phyloP scores from a whole-genome alignment of 1,284 basidiomycete species.

The Apiotrichum akiyoshidainum region DNA sequence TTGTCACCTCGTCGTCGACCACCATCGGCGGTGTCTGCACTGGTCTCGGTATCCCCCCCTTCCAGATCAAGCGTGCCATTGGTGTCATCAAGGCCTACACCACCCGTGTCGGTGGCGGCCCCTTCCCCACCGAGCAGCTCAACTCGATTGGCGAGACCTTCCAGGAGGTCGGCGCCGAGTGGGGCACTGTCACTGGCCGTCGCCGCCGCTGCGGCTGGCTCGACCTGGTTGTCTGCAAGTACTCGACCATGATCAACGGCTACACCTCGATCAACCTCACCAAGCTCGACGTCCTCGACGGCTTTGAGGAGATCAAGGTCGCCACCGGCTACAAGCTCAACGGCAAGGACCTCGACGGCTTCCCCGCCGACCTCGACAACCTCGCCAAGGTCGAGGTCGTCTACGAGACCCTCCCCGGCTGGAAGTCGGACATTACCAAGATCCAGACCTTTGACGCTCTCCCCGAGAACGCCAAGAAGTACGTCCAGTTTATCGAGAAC shows the following conservation, averaged over 20 bases:
- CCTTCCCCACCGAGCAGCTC: constrained; percentile 94
- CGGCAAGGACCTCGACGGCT: constrained; percentile 73
- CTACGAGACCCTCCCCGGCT: constrained; percentile 89
- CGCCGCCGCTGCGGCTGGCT: constrained; percentile 94
- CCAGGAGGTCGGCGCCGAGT: constrained; percentile 91
- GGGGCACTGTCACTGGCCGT: constrained; percentile 87
- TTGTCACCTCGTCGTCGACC: constrained; percentile 90
- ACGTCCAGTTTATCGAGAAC: constrained; percentile 83
- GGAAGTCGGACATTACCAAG: constrained; percentile 76
- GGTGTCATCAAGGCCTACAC: constrained; percentile 98
- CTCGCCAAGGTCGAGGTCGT: constrained; percentile 78
- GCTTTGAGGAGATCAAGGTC: constrained; percentile 82
- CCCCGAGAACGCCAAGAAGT: constrained; percentile 80
- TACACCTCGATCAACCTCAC: constrained; percentile 93
- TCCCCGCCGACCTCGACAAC: constrained; percentile 87
- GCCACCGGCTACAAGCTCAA: constrained; percentile 76
- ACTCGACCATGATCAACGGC: constrained; percentile 92
- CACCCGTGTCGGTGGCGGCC: constrained; percentile 92
- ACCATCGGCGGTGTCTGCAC: constrained; percentile 91
- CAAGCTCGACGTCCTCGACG: constrained; percentile 90
- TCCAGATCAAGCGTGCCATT: constrained; percentile 74
- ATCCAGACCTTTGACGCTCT: constrained; percentile 68
- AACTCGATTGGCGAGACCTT: constrained; percentile 81
- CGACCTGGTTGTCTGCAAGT: constrained; percentile 89
- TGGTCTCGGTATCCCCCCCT: constrained; percentile 90